Base-by-base conservation (phyloP, 305 asterid species). In the Coffea humblotiana region DNA sequence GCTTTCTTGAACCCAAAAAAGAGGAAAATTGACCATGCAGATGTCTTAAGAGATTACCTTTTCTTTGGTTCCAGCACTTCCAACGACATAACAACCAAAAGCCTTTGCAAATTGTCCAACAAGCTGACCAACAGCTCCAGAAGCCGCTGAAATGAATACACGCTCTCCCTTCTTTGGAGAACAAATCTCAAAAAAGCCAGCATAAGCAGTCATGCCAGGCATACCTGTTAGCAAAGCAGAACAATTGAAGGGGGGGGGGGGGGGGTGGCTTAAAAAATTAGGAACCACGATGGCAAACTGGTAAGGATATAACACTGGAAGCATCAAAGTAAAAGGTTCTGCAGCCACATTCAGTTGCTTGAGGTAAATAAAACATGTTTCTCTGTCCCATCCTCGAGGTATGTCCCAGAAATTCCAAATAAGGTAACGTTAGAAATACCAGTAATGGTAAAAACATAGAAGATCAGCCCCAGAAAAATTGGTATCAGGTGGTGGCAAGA, bases 81-180 rank as follows among this genome's bases (percentile, higher is more conserved):
- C 97, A 72, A 92, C 94, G 68, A 92, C 94, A 45, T 89, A 90
- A 77, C 94, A 92, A 11, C 93, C 94, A 48, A 64, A 11, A 40
- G 43, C 43, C 83, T 88, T 91, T 7, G 95, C 93, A 67, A 91
- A 88, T 76, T 89, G 91, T 23, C 95, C 92, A 19, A 90, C 93
- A 66, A 90, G 87, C 84, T 90, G 95, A 61, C 95, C 95, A 45
- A 92, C 93, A 11, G 94, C 94, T 32, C 95, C 95, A 23, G 92
- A 89, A 51, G 95, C 95, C 9, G 97, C 92, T 0, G 93, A 92
- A 54, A 92, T 72, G 72, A 72, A 92, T 14, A 92, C 92, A 13
- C 82, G 79, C 23, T 92, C 95, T 43, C 95, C 97, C 76, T 88
- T 88, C 79, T 87, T 89, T 4, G 97, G 97, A 35, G 88, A 79